Conservation (phyloP, 2,329 filamentous ascomycete genomes). For the Fusarium sacchari region DNA sequence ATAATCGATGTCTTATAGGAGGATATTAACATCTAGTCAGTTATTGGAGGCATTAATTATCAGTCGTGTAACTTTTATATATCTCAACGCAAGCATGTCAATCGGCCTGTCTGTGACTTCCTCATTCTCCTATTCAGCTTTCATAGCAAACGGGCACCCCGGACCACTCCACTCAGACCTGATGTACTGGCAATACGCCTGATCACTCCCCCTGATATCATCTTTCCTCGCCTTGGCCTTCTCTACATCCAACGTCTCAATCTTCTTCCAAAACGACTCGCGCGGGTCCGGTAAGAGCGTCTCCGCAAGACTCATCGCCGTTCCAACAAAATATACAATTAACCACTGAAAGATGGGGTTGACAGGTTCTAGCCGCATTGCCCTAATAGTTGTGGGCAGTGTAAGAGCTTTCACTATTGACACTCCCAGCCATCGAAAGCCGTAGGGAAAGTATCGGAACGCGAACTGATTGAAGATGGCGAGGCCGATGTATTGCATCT, state of each 20-base stretch:
- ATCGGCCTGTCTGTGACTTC: accelerated
- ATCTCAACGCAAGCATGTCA: accelerated
- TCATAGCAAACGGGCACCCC: background rate
- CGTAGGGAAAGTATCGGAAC: background rate
- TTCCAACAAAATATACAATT: background rate
- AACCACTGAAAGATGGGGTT: background rate
- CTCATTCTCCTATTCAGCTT: background rate
- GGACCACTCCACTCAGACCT: background rate
- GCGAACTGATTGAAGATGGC: slow-evolving; percentile 6
- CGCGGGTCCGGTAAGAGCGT: background rate
- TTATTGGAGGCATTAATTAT: no score
- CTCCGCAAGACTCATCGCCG: background rate
- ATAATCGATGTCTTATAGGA: background rate
- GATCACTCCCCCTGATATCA: background rate
- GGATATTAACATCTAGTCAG: no score
- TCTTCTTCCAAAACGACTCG: slow-evolving; percentile 1
- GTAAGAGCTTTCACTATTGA: background rate
- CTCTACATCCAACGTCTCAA: background rate
- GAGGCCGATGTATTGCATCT: background rate
- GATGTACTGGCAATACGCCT: background rate
- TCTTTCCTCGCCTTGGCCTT: background rate
- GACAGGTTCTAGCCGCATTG: background rate
- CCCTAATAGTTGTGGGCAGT: background rate
- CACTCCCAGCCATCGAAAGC: background rate
- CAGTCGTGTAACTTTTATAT: accelerated